Conservation (phyloP, 495 filamentous ascomycete species). For the Trichoderma virens region DNA sequence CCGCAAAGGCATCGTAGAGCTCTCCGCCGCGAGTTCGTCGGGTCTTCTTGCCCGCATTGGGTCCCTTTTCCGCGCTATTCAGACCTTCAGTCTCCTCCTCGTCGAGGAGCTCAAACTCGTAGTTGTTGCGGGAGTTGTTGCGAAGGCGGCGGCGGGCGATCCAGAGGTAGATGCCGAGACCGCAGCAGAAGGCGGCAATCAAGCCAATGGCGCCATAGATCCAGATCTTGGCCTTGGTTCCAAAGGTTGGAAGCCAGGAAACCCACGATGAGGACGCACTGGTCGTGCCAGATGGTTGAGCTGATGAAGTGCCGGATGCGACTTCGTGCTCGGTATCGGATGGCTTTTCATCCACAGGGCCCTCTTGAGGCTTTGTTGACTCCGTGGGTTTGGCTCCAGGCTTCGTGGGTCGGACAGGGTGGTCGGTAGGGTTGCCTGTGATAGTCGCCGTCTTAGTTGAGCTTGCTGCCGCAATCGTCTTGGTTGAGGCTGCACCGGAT, state of each 20-base stretch:
- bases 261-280: conserved; percentile 56
- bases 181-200: conserved; percentile 77
- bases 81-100: conserved; percentile 65
- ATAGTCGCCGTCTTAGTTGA: conserved; percentile 23
- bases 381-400: conserved; percentile 36
- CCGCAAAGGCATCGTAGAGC: conserved; percentile 91
- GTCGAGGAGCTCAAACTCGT: conserved; percentile 90
- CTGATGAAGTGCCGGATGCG: conserved; percentile 18
- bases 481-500: conserved; percentile 32
- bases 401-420: conserved; percentile 69
- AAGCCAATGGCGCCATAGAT: conserved; percentile 81
- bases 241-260: conserved; percentile 92
- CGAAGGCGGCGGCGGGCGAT: conserved; percentile 66
- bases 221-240: conserved; percentile 85
- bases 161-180: conserved; percentile 71
- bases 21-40: conserved; percentile 61
- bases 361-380: conserved; percentile 15
- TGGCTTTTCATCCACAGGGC: conserved; percentile 17
- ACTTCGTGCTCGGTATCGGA: conserved; percentile 20
- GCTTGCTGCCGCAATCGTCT: conserved; percentile 20
- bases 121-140: conserved; percentile 72
- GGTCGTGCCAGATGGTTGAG: conserved; percentile 36
- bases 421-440: conserved; percentile 57
- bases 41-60: conserved; percentile 23
- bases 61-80: conserved; percentile 21